Percentiles rank a stretch among this genome's conserved stretches.
Conservation (phyloP, 1,284 basidiomycete species). For the Moniliella sp. region DNA sequence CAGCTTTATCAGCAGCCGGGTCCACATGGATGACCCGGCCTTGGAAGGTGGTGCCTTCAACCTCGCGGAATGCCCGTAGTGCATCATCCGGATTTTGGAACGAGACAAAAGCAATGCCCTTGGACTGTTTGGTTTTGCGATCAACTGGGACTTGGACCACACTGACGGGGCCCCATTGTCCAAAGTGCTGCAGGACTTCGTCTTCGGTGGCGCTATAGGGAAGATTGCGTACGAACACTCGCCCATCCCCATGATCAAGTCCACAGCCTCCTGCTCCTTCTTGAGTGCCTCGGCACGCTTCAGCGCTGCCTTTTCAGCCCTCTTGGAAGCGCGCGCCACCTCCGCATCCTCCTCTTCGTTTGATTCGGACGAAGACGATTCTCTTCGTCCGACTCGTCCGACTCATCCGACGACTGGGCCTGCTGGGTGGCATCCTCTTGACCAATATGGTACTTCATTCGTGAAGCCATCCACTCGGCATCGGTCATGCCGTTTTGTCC, state of each 20-base stretch:
- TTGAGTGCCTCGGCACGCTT: conserved; percentile 9
- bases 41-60: conserved; percentile 73
- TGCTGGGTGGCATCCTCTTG: not conserved
- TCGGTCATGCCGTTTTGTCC: not conserved
- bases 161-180: conserved; percentile 48
- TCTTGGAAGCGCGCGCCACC: conserved; percentile 2
- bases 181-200: conserved; percentile 52
- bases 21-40: conserved; percentile 75
- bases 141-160: conserved; percentile 69
- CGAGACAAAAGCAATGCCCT: conserved; percentile 54
- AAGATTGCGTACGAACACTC: conserved; percentile 76
- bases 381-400: too few relatives aligned
- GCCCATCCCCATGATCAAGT: conserved; percentile 52
- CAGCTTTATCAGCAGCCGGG: conserved; percentile 48
- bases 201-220: conserved; percentile 58
- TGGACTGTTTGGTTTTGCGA: conserved; percentile 45
- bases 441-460: not conserved
- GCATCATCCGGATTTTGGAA: conserved; percentile 51
- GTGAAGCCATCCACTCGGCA: not conserved
- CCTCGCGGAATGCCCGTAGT: conserved; percentile 49
- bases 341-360: not conserved
- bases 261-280: conserved; percentile 29
- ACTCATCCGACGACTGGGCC: conserved; percentile 4
- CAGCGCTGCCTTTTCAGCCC: conserved; percentile 3
- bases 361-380: conserved; percentile 1